Percentiles rank a stretch among this genome's conserved stretches.
phyloP scores from a whole-genome alignment of 805 yeast species.

The Cyberlindnera meyerae region DNA sequence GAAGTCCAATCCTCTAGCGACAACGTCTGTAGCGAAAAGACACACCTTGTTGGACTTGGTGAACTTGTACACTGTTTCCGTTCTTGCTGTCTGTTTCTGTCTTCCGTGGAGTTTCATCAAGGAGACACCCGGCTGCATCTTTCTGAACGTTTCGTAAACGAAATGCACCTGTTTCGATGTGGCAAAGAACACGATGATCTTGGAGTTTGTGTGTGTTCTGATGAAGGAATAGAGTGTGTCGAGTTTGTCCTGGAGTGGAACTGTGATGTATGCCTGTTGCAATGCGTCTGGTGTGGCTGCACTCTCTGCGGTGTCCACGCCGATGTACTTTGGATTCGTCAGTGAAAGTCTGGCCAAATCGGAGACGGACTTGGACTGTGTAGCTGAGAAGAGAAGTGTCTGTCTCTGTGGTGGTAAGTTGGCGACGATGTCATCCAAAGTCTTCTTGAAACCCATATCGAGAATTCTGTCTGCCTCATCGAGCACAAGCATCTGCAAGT shows the following conservation, averaged over 20 bases:
- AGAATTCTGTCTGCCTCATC: conserved; percentile 93
- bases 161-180: conserved; percentile 51
- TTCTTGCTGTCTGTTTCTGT: conserved; percentile 70
- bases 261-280: conserved; percentile 75
- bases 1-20: conserved; percentile 94
- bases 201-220: conserved; percentile 74
- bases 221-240: conserved; percentile 69
- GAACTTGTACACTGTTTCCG: conserved; percentile 63
- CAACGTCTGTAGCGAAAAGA: conserved; percentile 96
- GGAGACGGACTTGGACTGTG: conserved; percentile 82
- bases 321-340: conserved; percentile 85
- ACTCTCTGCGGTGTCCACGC: conserved; percentile 64
- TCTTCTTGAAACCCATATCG: conserved; percentile 71
- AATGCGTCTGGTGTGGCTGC: conserved; percentile 78
- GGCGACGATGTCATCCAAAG: conserved; percentile 62
- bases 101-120: conserved; percentile 80
- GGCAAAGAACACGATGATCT: conserved; percentile 76
- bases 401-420: conserved; percentile 84
- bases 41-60: conserved; percentile 44
- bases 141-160: conserved; percentile 29
- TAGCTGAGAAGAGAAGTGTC: conserved; percentile 91
- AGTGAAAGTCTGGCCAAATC: conserved; percentile 82
- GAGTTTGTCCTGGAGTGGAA: conserved; percentile 73
- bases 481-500: conserved; percentile 65
- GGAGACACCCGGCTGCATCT: conserved; percentile 39